Conservation (phyloP, 305 asterid genomes). For the Stenogyne calaminthoides region DNA sequence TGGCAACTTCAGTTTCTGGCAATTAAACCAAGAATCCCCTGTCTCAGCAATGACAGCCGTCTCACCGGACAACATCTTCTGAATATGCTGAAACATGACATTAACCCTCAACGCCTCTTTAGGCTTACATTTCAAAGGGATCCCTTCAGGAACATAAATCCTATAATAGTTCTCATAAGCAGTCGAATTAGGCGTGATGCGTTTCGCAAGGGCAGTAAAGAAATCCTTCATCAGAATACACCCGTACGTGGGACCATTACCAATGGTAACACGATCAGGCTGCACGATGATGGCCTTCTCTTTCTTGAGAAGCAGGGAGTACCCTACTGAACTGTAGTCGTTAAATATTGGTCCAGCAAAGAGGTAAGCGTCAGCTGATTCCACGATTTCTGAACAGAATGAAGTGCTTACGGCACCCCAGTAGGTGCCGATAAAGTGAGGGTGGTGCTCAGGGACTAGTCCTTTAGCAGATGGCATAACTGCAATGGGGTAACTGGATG, state of each 20-base stretch:
- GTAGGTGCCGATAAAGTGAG: conserved; percentile 29
- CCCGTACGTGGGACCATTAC: conserved; percentile 65
- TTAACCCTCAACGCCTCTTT: conserved; percentile 56
- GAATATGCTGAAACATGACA: conserved; percentile 35
- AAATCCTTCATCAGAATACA: conserved; percentile 61
- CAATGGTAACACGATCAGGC: conserved; percentile 59
- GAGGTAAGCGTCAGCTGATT: conserved; percentile 31
- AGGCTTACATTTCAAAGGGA: conserved; percentile 41
- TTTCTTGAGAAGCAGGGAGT: conserved; percentile 38
- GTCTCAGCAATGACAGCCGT: conserved; percentile 68
- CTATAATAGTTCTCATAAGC: conserved; percentile 56
- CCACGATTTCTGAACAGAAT: conserved; percentile 30
- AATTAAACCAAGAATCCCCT: conserved; percentile 76
- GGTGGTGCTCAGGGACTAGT: conserved; percentile 24
- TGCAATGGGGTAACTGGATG: conserved; percentile 25
- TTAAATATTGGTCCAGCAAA: conserved; percentile 22
- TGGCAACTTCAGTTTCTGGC: conserved; percentile 68
- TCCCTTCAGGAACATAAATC: conserved; percentile 53
- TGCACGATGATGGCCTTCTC: conserved; percentile 63
- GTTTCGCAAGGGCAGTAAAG: conserved; percentile 44
- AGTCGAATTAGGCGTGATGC: conserved; percentile 38
- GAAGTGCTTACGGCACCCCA: conserved; percentile 27
- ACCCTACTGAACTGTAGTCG: conserved; percentile 22
- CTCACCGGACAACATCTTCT: conserved; percentile 48
- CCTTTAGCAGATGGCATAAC: conserved; percentile 28